Percentiles rank a stretch among this genome's conserved stretches.
Conservation (phyloP, 768 basidiomycete species). For the Lanmaoa rubissima region DNA sequence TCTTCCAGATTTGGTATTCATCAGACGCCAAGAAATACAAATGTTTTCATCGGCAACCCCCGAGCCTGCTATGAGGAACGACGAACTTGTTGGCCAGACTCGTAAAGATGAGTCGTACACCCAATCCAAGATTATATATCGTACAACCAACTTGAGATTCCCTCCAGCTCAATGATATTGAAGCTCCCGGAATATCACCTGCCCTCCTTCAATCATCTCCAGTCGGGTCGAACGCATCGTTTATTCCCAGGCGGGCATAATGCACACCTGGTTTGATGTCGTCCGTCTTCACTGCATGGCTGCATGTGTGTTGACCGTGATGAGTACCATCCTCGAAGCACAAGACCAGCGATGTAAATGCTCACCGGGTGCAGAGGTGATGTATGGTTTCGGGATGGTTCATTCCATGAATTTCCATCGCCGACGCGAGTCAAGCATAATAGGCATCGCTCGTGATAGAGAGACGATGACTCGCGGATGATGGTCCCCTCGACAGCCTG, state of each 20-base stretch:
- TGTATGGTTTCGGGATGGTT: no score
- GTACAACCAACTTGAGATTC: background rate
- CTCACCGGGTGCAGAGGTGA: background rate
- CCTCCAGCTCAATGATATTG: background rate
- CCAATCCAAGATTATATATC: background rate
- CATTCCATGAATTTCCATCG: background rate
- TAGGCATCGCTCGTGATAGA: background rate
- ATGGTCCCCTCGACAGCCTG: background rate
- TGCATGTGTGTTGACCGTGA: background rate
- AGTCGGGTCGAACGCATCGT: background rate
- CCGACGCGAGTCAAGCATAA: slow-evolving; percentile 3
- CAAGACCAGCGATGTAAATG: background rate
- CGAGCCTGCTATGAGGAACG: background rate
- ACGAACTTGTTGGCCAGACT: background rate
- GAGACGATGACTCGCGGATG: no score
- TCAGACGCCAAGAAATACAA: background rate
- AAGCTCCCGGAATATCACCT: background rate
- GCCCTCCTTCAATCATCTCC: background rate
- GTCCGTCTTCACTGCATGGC: background rate
- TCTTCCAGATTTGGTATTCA: slow-evolving; percentile 8
- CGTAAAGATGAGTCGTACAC: background rate
- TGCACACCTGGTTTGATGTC: background rate
- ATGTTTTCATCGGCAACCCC: background rate
- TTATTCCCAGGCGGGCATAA: background rate
- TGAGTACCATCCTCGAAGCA: background rate